A percentile compares a stretch with the other conserved stretches of the same genome.
phyloP scores from a whole-genome alignment of 2,329 filamentous ascomycete genomes.

The Sphaerostilbella broomeana region DNA sequence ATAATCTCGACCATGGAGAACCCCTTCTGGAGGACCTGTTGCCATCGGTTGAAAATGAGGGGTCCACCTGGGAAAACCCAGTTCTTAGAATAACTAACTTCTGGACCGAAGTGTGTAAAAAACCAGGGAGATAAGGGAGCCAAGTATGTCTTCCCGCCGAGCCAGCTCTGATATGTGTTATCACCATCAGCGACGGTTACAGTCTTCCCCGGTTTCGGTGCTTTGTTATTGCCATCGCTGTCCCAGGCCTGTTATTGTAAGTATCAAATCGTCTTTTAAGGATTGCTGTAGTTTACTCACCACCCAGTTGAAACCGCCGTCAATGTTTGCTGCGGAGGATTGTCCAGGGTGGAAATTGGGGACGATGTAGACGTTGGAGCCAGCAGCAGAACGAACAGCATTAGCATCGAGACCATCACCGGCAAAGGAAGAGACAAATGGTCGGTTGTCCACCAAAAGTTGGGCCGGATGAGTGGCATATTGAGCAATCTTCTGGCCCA shows the following conservation, averaged over 20 bases:
- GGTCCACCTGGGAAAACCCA: conserved; percentile 54
- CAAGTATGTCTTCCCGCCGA: conserved; percentile 41
- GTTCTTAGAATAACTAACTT: conserved; percentile 31
- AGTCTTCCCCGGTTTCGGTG: conserved; percentile 32
- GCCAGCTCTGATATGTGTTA: conserved; percentile 26
- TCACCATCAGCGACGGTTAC: conserved; percentile 37
- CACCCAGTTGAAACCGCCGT: conserved; percentile 42
- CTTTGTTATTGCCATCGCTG: conserved; percentile 41
- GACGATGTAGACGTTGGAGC: conserved; percentile 39
- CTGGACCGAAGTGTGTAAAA: conserved; percentile 40
- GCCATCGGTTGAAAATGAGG: conserved; percentile 54
- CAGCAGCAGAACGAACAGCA: conserved; percentile 36
- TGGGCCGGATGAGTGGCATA: conserved; percentile 39
- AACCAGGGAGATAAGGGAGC: conserved; percentile 40
- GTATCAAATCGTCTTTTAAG: background rate
- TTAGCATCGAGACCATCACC: conserved; percentile 40
- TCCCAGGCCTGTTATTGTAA: conserved; percentile 31
- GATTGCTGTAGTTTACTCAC: background rate
- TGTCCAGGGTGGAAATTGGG: conserved; percentile 43
- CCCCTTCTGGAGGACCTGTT: conserved; percentile 35
- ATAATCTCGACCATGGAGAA: conserved; percentile 43
- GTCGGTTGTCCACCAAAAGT: conserved; percentile 41
- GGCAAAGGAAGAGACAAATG: conserved; percentile 49
- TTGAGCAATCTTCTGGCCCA: conserved; percentile 39
- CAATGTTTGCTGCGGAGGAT: conserved; percentile 27